Evolutionary conservation across 805 yeast species (phyloP), one percentile per base, ranked within the genome.

Genomic region (Osmozyma mogii): DNA sequence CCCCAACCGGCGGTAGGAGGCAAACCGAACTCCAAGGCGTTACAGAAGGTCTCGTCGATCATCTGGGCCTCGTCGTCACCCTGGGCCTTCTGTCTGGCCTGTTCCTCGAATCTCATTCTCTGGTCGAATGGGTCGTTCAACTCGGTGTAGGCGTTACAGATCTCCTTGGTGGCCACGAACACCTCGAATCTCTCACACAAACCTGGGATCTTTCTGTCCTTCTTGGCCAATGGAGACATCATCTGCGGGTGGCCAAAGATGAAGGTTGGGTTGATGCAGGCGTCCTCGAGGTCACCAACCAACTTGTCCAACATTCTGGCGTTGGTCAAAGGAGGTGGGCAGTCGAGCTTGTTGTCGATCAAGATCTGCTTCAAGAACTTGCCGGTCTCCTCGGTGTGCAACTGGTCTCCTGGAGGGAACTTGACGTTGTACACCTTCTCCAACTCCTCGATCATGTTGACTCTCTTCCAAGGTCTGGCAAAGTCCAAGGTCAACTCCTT

Each of bases 1-100:
- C 98, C 98, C 97, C 97, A 89, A 47, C 98, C 98, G 61, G 94
- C 97, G 48, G 97, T 92, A 51, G 98, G 98, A 37, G 98, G 98
- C 52, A 89, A 74, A 64, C 97, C 98, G 61, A 85, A 89, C 69
- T 89, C 98, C 52, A 89, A 75, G 45, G 98, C 96, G 50, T 88
- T 84, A 71, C 94, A 82, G 88, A 89, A 89, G 42, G 84, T 81
- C 69, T 89, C 98, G 60, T 89, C 98, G 42, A 92, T 73, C 61
- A 87, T 56, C 70, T 89, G 97, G 39, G 96, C 98, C 69, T 92
- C 98, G 54, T 89, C 98, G 56, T 89, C 98, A 71, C 98, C 98
- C 65, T 85, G 96, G 44, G 70, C 97, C 71, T 89, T 89, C 72
- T 92, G 98, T 65, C 84, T 79, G 28, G 98, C 97, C 70, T 89